Base-by-base conservation (phyloP, 352 stramenopile species). In the Achlya hypogyna region DNA sequence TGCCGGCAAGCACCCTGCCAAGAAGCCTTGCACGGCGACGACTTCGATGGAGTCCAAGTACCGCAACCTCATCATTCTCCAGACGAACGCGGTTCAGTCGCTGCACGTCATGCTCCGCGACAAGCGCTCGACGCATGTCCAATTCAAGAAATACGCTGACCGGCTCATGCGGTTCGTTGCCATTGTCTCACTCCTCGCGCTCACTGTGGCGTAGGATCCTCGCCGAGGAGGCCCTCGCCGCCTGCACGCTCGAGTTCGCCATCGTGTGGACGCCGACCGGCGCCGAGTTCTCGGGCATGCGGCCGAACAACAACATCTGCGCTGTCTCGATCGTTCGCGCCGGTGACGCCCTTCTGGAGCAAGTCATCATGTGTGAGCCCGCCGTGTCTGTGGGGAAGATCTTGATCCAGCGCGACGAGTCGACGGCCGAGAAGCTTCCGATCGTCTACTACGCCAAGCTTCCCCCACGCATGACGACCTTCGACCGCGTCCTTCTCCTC, bases 381-480 rank as follows among this genome's bases (percentile, higher is more conserved):
- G 81, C 68, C 34, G 73, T 94, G n/a, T 79, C 78, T 25, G 93
- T 98, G 73, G 95, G 92, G 20, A 98, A 99, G 73, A 97, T 99
- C 67, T 70, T 98, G 53, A 98, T 99, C 73, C 96, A 99, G 78
- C 79, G 96, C 40, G 89, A 98, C 70, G 96, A 99, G 77, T 74
- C 65, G 51, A 91, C 82, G 25, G 70, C 78, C 38, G 86, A 82
- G 78, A 97, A 91, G 71, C 81, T 83, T 54, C 84, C 89, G 34
- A 72, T 92, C 59, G 84, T 98, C 56, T 98, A 86, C 68, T 99
- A 98, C 78, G 91, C 84, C 25, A 99, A 99, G 76, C 72, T 99
- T n/a, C 96, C 95, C 28, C 81, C 82, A 5, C 76, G 78, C 34
- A 87, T 98, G 22, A 63, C 78, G 47, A 71, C 68, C 10, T 83